Conservation (phyloP, 441 rosid species). For the Bruguiera hainesii region DNA sequence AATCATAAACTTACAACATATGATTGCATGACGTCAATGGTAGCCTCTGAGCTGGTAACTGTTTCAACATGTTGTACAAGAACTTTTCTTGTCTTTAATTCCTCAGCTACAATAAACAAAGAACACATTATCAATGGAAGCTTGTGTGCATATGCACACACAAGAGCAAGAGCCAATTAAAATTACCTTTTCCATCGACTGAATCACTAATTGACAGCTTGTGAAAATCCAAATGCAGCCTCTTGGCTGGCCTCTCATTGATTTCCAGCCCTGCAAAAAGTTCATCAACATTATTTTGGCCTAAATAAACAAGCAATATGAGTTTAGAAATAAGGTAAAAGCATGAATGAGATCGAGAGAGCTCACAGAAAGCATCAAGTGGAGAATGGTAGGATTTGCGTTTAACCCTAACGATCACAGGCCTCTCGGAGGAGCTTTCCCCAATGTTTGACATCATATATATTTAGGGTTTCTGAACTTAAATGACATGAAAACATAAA, state of each 20-base stretch:
- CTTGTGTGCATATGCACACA: background rate
- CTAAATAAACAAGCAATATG: background rate
- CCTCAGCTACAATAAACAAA: slow-evolving; percentile 35
- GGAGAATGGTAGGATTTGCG: slow-evolving; percentile 57
- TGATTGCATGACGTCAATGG: slow-evolving; percentile 46
- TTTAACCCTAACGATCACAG: slow-evolving; percentile 84
- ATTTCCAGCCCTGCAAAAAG: slow-evolving; percentile 77
- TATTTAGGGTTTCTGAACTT: background rate
- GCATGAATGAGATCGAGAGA: background rate
- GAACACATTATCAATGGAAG: slow-evolving; percentile 3
- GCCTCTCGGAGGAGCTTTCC: slow-evolving; percentile 56
- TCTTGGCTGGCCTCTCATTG: slow-evolving; percentile 75
- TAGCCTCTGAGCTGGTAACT: slow-evolving; percentile 35
- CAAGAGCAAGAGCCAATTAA: background rate
- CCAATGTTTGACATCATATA: slow-evolving; percentile 39
- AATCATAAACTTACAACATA: slow-evolving; percentile 44
- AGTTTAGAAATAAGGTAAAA: background rate
- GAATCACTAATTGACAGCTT: slow-evolving; percentile 57
- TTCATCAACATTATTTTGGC: background rate
- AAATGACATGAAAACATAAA: background rate
- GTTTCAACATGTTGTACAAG: slow-evolving; percentile 77
- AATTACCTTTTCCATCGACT: slow-evolving; percentile 38
- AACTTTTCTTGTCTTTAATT: slow-evolving; percentile 56
- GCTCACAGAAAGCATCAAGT: slow-evolving; percentile 76
- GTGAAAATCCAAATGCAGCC: slow-evolving; percentile 50